Evolutionary conservation across 306 rosid genomes (phyloP).

Genomic region (Bauhinia variegata): DNA sequence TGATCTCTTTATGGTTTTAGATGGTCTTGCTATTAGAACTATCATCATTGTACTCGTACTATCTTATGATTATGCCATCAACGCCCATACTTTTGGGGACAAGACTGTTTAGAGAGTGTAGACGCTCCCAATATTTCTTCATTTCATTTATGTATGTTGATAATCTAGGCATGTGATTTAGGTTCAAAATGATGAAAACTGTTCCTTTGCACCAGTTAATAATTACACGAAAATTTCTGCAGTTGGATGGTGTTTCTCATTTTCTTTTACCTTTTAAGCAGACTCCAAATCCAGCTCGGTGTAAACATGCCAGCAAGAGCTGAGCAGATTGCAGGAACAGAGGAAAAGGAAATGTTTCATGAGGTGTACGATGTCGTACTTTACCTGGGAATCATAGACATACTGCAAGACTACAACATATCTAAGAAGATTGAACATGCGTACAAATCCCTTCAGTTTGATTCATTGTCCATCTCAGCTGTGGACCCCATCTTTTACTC

Average conservation of each 20-base stretch:
- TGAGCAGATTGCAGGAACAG: constrained; percentile 71
- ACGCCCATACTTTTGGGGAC: too few relatives aligned
- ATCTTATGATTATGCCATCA: too few relatives aligned
- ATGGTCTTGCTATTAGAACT: neutral
- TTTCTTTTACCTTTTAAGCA: constrained; percentile 35
- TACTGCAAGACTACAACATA: constrained; percentile 91
- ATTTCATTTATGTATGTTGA: too few relatives aligned
- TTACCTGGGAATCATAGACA: constrained; percentile 92
- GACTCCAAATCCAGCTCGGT: constrained; percentile 97
- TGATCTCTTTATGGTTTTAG: too few relatives aligned
- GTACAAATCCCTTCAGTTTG: constrained; percentile 84
- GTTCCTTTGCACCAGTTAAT: too few relatives aligned
- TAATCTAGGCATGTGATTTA: too few relatives aligned
- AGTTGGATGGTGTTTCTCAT: constrained; percentile 12
- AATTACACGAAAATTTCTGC: constrained; percentile 10
- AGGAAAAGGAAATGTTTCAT: too few relatives aligned
- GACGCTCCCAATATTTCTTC: too few relatives aligned
- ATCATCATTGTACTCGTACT: neutral
- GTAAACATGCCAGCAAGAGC: constrained; percentile 99
- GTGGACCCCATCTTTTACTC: constrained; percentile 95
- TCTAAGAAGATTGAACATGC: constrained; percentile 90
- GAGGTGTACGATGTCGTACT: constrained; percentile 90
- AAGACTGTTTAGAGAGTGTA: too few relatives aligned
- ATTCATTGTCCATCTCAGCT: constrained; percentile 86
- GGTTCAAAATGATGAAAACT: too few relatives aligned